phyloP scores from a whole-genome alignment of 768 basidiomycete genomes.

The Neoboletus magnificus region DNA sequence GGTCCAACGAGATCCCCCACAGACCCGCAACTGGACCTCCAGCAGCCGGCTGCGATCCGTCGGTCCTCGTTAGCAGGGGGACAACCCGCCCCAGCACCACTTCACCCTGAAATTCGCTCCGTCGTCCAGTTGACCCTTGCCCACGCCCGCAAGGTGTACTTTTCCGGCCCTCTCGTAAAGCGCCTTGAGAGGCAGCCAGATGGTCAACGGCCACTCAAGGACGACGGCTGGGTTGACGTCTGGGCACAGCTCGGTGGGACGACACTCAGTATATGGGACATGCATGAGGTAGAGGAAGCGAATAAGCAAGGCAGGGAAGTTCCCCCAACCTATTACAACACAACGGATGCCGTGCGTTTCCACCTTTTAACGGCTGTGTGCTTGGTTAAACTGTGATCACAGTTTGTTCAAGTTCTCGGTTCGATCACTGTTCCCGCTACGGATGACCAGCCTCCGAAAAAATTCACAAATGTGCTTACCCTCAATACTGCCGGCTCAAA shows the following conservation, averaged over 20 bases:
- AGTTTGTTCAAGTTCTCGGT: conserved; percentile 81
- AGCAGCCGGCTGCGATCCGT: conserved; percentile 16
- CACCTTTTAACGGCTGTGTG: background rate
- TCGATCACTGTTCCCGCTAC: conserved; percentile 64
- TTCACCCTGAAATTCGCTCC: conserved; percentile 82
- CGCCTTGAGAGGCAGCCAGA: conserved; percentile 75
- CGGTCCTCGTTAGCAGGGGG: conserved; percentile 16
- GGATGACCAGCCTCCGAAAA: conserved; percentile 45
- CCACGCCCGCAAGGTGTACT: conserved; percentile 84
- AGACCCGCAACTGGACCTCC: conserved; percentile 24
- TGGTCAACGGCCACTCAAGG: conserved; percentile 64
- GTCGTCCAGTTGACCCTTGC: conserved; percentile 70
- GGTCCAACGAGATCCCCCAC: conserved; percentile 25
- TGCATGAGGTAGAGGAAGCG: conserved; percentile 83
- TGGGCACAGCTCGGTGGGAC: conserved; percentile 91
- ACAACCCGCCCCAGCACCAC: conserved; percentile 34
- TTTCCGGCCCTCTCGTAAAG: conserved; percentile 78
- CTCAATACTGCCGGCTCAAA: conserved; percentile 95
- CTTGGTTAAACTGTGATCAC: conserved; percentile 7
- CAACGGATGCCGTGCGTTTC: conserved; percentile 77
- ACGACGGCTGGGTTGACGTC: conserved; percentile 79
- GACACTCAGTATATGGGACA: conserved; percentile 88
- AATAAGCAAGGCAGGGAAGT: conserved; percentile 77
- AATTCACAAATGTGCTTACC: conserved; percentile 77
- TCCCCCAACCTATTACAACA: conserved; percentile 83